These are phyloP conservation scores for Phytophthora megakarya DNA, from an alignment of 352 stramenopile genomes.

Conservation along the genomic window DNA sequence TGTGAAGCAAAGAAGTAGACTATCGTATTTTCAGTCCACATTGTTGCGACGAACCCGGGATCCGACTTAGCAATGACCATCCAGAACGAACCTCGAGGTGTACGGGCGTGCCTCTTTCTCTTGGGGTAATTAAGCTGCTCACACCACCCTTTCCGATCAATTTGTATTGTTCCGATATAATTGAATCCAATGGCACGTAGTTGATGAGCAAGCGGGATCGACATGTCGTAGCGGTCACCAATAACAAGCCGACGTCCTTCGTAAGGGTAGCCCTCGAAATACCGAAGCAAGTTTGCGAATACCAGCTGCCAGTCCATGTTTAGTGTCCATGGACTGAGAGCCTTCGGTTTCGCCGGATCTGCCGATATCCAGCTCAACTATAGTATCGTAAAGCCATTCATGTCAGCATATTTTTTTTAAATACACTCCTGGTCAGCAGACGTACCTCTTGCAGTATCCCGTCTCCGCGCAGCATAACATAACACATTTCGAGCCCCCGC, in stretches of 20 bases:
- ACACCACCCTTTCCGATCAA: conserved; percentile 10
- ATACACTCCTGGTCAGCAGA: conserved; percentile 3
- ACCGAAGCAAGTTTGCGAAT: conserved; percentile 5
- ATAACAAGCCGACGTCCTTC: neutral
- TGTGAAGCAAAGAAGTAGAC: conserved; percentile 12
- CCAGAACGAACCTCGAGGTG: neutral
- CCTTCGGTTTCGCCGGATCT: neutral
- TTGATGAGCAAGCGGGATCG: conserved; percentile 3
- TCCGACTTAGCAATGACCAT: conserved; percentile 1
- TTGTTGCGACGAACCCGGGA: neutral
- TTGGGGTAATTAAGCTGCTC: conserved; percentile 3
- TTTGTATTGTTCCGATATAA: conserved; percentile 8
- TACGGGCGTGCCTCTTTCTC: neutral
- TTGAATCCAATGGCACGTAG: conserved; percentile 10
- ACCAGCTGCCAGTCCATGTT: neutral
- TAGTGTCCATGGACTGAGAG: conserved; percentile 3
- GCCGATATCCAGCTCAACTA: conserved; percentile 9
- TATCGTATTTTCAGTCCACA: conserved; percentile 1
- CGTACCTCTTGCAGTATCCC: conserved; percentile 24
- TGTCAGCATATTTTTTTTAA: neutral
- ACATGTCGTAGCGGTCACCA: conserved; percentile 1
- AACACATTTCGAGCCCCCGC: conserved; percentile 10
- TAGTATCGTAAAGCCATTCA: neutral
- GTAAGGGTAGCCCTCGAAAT: neutral
- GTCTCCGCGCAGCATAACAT: conserved; percentile 19